phyloP scores from a whole-genome alignment of 2,329 filamentous ascomycete genomes.

The Rhynchosporium agropyri region DNA sequence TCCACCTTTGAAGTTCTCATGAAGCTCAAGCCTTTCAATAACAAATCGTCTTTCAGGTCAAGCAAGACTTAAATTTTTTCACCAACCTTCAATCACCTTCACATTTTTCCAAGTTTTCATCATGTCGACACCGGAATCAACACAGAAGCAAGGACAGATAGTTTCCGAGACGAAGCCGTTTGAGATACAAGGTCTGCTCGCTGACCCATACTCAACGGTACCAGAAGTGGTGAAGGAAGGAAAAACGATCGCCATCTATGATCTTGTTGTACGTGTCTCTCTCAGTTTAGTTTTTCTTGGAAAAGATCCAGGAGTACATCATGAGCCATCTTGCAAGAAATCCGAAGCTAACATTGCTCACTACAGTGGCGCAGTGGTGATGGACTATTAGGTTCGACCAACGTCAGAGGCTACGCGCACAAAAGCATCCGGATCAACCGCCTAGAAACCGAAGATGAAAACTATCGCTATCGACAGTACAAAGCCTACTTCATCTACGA shows the following conservation, averaged over 20 bases:
- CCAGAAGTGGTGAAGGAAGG: background rate
- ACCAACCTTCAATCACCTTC: no score
- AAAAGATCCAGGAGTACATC: background rate
- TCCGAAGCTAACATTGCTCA: background rate
- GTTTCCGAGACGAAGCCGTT: background rate
- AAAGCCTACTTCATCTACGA: slow-evolving; percentile 7
- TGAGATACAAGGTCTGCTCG: background rate
- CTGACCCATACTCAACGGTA: slow-evolving; percentile 1
- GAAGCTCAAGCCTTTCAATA: no score
- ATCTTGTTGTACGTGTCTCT: slow-evolving; percentile 1
- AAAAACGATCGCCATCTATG: background rate
- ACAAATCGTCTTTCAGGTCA: no score
- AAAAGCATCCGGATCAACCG: slow-evolving; percentile 4
- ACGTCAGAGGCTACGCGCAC: background rate
- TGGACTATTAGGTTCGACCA: background rate
- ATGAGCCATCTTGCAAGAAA: background rate
- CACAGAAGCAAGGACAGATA: no score
- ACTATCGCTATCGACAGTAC: background rate
- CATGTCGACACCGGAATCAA: no score
- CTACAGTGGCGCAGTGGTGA: slow-evolving; percentile 6
- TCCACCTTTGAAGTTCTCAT: no score
- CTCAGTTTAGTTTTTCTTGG: background rate
- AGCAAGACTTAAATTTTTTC: no score
- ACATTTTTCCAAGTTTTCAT: no score
- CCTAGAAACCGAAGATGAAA: background rate